phyloP scores from a whole-genome alignment of 2,329 filamentous ascomycete species.

The Pyricularia pennisetigena region DNA sequence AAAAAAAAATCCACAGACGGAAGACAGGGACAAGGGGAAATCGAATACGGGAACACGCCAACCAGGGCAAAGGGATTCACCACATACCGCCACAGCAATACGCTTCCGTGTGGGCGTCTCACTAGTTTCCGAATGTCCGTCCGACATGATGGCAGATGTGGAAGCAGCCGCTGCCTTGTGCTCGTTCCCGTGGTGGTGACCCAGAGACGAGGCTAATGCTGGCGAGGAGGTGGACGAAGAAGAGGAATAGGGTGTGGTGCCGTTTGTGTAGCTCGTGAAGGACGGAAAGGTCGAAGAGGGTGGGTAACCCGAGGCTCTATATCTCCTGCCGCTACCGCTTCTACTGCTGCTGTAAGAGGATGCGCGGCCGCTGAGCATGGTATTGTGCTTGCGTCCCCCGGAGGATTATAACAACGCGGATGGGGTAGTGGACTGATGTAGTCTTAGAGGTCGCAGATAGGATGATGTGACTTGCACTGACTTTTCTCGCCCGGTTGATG shows the following conservation, averaged over 20 bases:
- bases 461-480: not conserved
- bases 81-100: slow-evolving; percentile 47
- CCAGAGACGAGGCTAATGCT: not conserved
- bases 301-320: not conserved
- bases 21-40: not conserved
- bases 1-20: slow-evolving; percentile 2
- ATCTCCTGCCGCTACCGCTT: not conserved
- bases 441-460: not conserved
- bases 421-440: not conserved
- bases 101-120: slow-evolving; percentile 41
- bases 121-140: slow-evolving; percentile 29
- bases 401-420: not conserved
- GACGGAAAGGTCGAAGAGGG: not conserved
- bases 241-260: not conserved
- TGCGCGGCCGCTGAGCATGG: not conserved
- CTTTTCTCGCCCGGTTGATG: not conserved
- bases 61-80: slow-evolving; percentile 7
- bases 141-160: slow-evolving; percentile 23
- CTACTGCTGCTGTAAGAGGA: not conserved
- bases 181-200: not conserved
- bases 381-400: not conserved
- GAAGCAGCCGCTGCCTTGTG: not conserved
- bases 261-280: not conserved
- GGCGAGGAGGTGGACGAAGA: not conserved
- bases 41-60: not conserved